phyloP scores from a whole-genome alignment of 2,329 filamentous ascomycete genomes.

The Xylariomycetidae sp. region DNA sequence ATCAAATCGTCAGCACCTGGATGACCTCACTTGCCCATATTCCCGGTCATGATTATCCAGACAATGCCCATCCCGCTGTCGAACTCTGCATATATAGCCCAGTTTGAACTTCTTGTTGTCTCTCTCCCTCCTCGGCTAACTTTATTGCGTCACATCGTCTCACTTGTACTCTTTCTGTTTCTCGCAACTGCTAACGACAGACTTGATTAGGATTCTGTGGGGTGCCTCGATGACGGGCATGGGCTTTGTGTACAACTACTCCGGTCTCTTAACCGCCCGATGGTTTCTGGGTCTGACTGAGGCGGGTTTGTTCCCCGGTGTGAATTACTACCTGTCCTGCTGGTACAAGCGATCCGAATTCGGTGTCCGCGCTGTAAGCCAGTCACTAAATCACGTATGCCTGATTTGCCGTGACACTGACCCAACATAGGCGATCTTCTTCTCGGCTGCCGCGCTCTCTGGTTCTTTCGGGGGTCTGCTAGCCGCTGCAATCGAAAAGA shows the following conservation, averaged over 20 bases:
- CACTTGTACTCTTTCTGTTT: no score
- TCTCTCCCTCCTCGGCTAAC: no score
- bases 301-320: constrained; percentile 70
- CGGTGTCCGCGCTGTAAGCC: constrained; percentile 60
- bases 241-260: constrained; percentile 61
- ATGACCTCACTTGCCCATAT: background rate
- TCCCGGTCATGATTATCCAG: no score
- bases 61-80: no score
- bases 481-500: constrained; percentile 65
- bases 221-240: constrained; percentile 66
- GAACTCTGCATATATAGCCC: no score
- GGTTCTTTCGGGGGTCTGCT: constrained; percentile 74
- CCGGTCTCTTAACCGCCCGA: constrained; percentile 60
- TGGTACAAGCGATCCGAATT: constrained; percentile 82
- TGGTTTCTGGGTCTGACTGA: constrained; percentile 72
- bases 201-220: constrained; percentile 55
- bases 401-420: background rate
- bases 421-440: constrained; percentile 65
- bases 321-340: constrained; percentile 77
- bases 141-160: no score
- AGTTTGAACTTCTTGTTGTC: no score
- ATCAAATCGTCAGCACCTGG: no score
- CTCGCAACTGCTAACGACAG: no score
- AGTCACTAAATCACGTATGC: no score
- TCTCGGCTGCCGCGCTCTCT: constrained; percentile 74